A percentile compares a stretch with the other conserved stretches of the same genome.
Conservation (phyloP, 2,329 filamentous ascomycete species). For the Sarocladiaceae sp. region DNA sequence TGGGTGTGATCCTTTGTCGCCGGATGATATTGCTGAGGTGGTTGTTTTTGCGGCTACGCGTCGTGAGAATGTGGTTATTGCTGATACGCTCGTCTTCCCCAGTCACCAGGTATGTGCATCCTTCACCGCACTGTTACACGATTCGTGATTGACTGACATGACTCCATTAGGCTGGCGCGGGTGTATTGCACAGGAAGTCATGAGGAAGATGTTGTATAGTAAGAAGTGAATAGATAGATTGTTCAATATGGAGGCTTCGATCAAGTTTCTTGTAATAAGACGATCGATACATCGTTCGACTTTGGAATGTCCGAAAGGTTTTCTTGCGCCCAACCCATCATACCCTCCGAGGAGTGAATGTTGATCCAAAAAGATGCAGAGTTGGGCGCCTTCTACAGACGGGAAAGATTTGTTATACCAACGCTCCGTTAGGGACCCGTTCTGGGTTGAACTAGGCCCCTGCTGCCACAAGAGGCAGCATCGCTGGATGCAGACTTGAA, state of each 20-base stretch:
- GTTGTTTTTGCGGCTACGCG: conserved; percentile 81
- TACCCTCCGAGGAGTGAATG: conserved; percentile 18
- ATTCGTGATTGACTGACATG: neutral
- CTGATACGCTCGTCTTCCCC: conserved; percentile 82
- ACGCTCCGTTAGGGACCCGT: conserved; percentile 78
- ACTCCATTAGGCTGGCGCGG: conserved; percentile 9
- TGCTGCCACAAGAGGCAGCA: conserved; percentile 71
- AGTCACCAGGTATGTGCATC: conserved; percentile 69
- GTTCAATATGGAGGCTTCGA: no score
- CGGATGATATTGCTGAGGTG: conserved; percentile 86
- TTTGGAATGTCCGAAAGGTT: conserved; percentile 39
- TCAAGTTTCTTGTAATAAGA: no score
- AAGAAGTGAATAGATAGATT: neutral
- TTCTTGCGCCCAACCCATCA: conserved; percentile 35
- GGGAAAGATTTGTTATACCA: conserved; percentile 54
- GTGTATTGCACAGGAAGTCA: conserved; percentile 13
- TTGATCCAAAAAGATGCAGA: conserved; percentile 18
- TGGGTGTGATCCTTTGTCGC: conserved; percentile 76
- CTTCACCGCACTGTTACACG: neutral
- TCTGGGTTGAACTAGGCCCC: conserved; percentile 64
- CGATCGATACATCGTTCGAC: no score
- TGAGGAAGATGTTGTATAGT: neutral
- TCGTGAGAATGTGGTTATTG: conserved; percentile 85
- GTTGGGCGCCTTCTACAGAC: conserved; percentile 35
- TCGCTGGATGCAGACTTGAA: conserved; percentile 52